Evolutionary conservation across 805 yeast species (phyloP).

Genomic region (Spathaspora boniae): DNA sequence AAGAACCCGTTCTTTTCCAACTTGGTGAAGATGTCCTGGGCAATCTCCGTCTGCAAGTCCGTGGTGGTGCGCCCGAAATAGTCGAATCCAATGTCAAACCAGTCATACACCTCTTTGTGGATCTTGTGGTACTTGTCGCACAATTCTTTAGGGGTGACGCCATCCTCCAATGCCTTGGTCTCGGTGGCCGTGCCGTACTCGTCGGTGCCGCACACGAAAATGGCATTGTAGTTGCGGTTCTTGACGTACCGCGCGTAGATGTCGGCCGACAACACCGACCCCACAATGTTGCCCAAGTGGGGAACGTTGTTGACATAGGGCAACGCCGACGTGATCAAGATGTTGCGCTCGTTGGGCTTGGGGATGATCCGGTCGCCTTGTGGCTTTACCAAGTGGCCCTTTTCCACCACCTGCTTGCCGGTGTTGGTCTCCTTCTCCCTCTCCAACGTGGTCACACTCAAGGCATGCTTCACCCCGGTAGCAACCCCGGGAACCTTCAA

Average conservation of each 20-base stretch:
- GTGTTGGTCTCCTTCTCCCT: slow-evolving; percentile 37
- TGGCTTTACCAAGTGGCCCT: slow-evolving; percentile 31
- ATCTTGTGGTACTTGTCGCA: slow-evolving; percentile 88
- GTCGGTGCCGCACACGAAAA: slow-evolving; percentile 94
- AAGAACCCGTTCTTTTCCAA: slow-evolving; percentile 72
- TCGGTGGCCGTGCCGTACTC: slow-evolving; percentile 99
- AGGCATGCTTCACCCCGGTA: slow-evolving; percentile 46
- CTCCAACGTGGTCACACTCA: slow-evolving; percentile 41
- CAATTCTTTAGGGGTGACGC: slow-evolving; percentile 79
- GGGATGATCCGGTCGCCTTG: slow-evolving; percentile 46
- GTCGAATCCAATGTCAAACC: slow-evolving; percentile 96
- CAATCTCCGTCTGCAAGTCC: slow-evolving; percentile 84
- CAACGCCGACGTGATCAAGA: slow-evolving; percentile 89
- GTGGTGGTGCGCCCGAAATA: slow-evolving; percentile 97
- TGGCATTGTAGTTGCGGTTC: slow-evolving; percentile 80
- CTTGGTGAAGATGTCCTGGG: slow-evolving; percentile 86
- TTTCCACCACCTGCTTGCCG: slow-evolving; percentile 32
- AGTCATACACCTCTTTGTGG: slow-evolving; percentile 87
- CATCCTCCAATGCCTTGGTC: slow-evolving; percentile 94
- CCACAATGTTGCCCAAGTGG: slow-evolving; percentile 95
- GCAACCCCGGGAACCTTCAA: slow-evolving; percentile 35
- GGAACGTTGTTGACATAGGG: slow-evolving; percentile 99
- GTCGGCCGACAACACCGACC: slow-evolving; percentile 93
- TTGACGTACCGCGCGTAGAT: slow-evolving; percentile 87
- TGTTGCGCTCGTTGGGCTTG: slow-evolving; percentile 67